Evolutionary conservation across 805 yeast genomes (phyloP).

Genomic region (Metschnikowia drakensbergensis): DNA sequence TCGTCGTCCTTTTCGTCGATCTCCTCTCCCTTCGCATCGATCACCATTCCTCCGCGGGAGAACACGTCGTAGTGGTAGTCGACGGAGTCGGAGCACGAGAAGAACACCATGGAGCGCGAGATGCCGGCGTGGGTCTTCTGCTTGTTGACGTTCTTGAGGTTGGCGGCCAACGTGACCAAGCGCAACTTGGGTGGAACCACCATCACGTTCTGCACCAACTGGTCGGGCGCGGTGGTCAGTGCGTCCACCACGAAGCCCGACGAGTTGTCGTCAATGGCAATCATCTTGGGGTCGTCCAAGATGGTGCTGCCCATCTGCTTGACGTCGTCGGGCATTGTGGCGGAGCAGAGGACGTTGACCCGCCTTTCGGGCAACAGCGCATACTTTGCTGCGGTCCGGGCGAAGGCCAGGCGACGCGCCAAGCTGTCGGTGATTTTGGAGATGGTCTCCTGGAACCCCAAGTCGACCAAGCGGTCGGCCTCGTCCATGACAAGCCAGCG

Average conservation of each 20-base stretch:
- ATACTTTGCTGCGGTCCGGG: slow-evolving; percentile 34
- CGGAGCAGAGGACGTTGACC: slow-evolving; percentile 85
- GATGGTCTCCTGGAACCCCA: slow-evolving; percentile 94
- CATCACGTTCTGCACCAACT: slow-evolving; percentile 72
- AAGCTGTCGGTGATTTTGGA: slow-evolving; percentile 65
- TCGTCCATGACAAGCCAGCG: slow-evolving; percentile 92
- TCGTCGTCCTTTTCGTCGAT: neutral
- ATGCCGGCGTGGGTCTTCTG: slow-evolving; percentile 27
- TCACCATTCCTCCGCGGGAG: slow-evolving; percentile 51
- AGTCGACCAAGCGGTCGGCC: slow-evolving; percentile 92
- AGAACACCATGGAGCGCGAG: slow-evolving; percentile 72
- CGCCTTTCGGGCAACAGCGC: slow-evolving; percentile 65
- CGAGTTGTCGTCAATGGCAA: slow-evolving; percentile 37
- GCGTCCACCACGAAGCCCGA: slow-evolving; percentile 9
- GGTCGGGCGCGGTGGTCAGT: slow-evolving; percentile 72
- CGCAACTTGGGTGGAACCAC: slow-evolving; percentile 91
- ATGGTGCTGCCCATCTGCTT: slow-evolving; percentile 77
- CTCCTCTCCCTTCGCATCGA: slow-evolving; percentile 21
- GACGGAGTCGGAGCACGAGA: slow-evolving; percentile 95
- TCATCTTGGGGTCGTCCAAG: slow-evolving; percentile 67
- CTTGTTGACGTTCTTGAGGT: slow-evolving; percentile 45
- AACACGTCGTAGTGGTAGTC: slow-evolving; percentile 83
- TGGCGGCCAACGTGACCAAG: slow-evolving; percentile 72
- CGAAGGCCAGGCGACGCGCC: slow-evolving; percentile 41
- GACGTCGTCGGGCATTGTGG: slow-evolving; percentile 82